Base-by-base conservation (phyloP, 1,139 yeast genomes). In the Sugiyamaella xylanicola region DNA sequence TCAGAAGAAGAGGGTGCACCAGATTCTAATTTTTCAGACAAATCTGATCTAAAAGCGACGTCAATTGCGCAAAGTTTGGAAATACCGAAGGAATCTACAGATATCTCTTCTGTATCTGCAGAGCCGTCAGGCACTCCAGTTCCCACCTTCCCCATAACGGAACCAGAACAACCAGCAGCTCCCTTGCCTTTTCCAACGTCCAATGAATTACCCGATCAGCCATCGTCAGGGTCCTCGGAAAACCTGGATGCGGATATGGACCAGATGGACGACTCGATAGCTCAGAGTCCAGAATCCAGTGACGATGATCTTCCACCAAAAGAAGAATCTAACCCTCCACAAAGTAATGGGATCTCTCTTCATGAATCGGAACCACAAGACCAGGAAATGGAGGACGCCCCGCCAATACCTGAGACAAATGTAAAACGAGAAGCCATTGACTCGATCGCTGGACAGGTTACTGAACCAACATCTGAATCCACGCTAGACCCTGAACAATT, bases 131-230 rank as follows among this genome's bases (percentile, higher is more conserved):
- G 39, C 11, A 46, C 49, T 19, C 49, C 49, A 27, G 17, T 17
- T 9, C 41, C 27, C 41, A 35, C 22, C 20, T 46, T 46, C 32
- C 41, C 19, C 2, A 9, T 8, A 15, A 35, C 41, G 3, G 49
- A 46, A 13, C 41, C 49, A 3, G 51, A 48, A 37, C 27, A 22
- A 27, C 45, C 37, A 8, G 52, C 45, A 1, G 46, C 52, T 13
- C 46, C 52, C n/a, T 9, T 40, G 5, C 11, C 39, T n/a, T 41
- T 48, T 17, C 46, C 46, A 27, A 41, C 39, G 17, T 48, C 52
- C n/a, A 48, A 48, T 27, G 25, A 48, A 25, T n/a, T 41, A 27
- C 39, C 52, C 11, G 52, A 48, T 27, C 52, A 48, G 27, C 45
- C 52, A 25, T 48, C 44, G 17, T 25, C 45, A 13, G 52, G 22